Evolutionary conservation across 306 rosid species (phyloP).

Genomic region (Gastrolobium villosum): DNA sequence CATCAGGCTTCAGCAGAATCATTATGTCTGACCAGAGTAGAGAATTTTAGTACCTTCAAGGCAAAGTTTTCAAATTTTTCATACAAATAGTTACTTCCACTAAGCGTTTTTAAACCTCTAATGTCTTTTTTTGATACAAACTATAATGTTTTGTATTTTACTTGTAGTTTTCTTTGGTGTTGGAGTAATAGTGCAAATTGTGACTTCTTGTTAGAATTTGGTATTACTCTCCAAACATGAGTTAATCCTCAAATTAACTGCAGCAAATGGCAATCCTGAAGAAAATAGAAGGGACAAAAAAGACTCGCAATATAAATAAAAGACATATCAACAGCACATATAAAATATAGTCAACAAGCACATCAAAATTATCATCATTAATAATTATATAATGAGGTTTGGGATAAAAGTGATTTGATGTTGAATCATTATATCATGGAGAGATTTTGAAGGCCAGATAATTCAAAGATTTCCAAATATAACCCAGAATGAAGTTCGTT

Average conservation of each 20-base stretch:
- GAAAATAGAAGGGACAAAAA: not conserved
- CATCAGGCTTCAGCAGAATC: not conserved
- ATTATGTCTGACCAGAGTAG: not conserved
- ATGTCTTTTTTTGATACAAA: not conserved
- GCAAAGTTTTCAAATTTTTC: not conserved
- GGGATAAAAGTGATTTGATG: too few relatives aligned
- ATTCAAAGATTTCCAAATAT: constrained; percentile 28
- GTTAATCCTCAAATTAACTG: not conserved
- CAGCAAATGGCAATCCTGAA: constrained; percentile 23
- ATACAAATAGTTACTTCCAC: not conserved
- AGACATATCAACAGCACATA: not conserved
- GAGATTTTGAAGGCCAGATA: not conserved
- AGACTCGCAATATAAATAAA: not conserved
- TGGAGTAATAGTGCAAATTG: not conserved
- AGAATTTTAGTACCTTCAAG: not conserved
- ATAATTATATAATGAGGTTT: too few relatives aligned
- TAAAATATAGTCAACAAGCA: not conserved
- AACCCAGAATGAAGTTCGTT: not conserved
- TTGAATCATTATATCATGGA: not conserved
- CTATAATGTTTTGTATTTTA: not conserved
- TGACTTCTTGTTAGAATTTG: not conserved
- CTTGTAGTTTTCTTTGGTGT: not conserved
- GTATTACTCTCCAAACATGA: not conserved
- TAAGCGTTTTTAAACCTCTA: not conserved
- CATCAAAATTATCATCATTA: constrained; percentile 4